Base-by-base conservation (phyloP, 2,329 filamentous ascomycete genomes). In the Endoconidiophora polonica region DNA sequence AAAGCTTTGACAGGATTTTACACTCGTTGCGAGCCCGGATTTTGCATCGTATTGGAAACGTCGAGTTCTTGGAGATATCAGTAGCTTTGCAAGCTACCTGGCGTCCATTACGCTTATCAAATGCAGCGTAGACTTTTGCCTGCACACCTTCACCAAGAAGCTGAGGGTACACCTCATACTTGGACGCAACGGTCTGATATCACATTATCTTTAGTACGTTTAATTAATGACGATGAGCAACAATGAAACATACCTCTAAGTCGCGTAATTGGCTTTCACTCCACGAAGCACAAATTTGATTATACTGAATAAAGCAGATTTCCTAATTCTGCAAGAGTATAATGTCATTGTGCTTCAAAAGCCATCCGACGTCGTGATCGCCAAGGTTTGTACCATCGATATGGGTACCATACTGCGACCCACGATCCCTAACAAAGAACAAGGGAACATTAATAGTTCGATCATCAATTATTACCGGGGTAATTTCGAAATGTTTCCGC, bases 71-170 rank as follows among this genome's bases (percentile, higher is more conserved):
- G 29, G 29, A 33, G 9, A 33, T 33, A 33, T 33, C 29, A 12
- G 29, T 33, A 12, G 5, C 65, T 57, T 86, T 86, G 65, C 82
- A 86, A 9, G 79, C 80, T 18, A 84, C 55, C 57, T 86, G 82
- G 50, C 68, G 69, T 37, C 69, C 66, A 0, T 71, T 74, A 5
- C 60, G 60, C 22, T 65, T 59, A 14, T 83, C 69, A 2, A 70
- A 59, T 5, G 65, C 62, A 5, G 67, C 56, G 44, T 62, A 64
- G 10, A 67, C 64, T 14, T 57, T 54, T 12, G 60, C 66, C 52
- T 67, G 63, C 20, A 62, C 58, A 2, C 66, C 66, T 33, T 61
- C 57, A 1, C 66, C 66, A 6, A 68, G 59, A 40, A 64, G 63
- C 10, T 61, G 60, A 9, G 60, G 54, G 4, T 62, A 61, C 29